A percentile compares a stretch with the other conserved stretches of the same genome.
phyloP scores from a whole-genome alignment of 768 basidiomycete species.

The Boletus insuetus region DNA sequence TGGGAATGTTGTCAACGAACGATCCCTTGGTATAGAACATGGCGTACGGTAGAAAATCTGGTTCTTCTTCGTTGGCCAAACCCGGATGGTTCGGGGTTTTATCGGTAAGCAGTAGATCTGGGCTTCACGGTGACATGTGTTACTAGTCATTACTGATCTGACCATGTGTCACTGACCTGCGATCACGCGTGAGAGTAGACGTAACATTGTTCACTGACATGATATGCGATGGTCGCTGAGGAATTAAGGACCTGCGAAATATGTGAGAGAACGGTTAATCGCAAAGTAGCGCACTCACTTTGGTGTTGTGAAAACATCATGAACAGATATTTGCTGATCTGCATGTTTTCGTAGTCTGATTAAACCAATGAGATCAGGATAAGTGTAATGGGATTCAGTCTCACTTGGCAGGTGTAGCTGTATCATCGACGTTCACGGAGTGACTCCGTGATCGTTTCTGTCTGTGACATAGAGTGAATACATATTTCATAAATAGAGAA shows the following conservation, averaged over 20 bases:
- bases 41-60: slow-evolving; percentile 19
- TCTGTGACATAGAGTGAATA: slow-evolving; percentile 9
- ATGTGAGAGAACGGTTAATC: background rate
- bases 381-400: background rate
- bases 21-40: background rate
- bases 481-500: background rate
- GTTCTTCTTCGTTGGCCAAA: slow-evolving; percentile 16
- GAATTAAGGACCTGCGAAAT: background rate
- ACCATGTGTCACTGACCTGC: slow-evolving; percentile 7
- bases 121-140: slow-evolving; percentile 4
- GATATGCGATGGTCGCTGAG: background rate
- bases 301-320: slow-evolving; percentile 9
- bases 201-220: background rate
- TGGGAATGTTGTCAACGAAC: background rate
- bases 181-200: slow-evolving; percentile 1
- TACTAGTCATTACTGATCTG: background rate
- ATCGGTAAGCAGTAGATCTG: background rate
- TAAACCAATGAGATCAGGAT: background rate
- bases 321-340: background rate
- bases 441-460: slow-evolving; percentile 25
- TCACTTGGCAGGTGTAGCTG: slow-evolving; percentile 25
- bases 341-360: slow-evolving; percentile 8
- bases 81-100: background rate
- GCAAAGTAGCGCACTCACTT: background rate
- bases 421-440: slow-evolving; percentile 11